Conservation (phyloP, 805 yeast species). For the Starmerella vitae region DNA sequence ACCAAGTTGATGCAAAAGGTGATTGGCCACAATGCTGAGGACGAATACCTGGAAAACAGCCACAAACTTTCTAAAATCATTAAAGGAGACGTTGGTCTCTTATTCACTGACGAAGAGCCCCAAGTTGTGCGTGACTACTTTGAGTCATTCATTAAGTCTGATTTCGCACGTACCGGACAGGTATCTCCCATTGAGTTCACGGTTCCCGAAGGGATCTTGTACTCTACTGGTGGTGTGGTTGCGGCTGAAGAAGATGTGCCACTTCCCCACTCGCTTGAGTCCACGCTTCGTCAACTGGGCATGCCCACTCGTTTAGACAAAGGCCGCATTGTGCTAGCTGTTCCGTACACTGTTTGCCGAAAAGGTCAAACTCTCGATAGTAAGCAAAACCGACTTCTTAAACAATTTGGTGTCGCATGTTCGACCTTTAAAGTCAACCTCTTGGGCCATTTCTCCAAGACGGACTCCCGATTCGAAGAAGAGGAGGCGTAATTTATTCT, state of each 20-base stretch:
- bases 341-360: constrained; percentile 67
- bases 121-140: constrained; percentile 87
- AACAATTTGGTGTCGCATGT: constrained; percentile 91
- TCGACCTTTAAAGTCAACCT: constrained; percentile 75
- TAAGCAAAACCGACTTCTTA: constrained; percentile 78
- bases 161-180: constrained; percentile 82
- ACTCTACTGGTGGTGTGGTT: constrained; percentile 90
- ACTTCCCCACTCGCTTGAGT: constrained; percentile 90
- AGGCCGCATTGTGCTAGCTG: constrained; percentile 70
- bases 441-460: constrained; percentile 52
- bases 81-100: constrained; percentile 70
- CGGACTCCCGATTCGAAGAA: constrained; percentile 28
- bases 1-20: constrained; percentile 89
- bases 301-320: constrained; percentile 81
- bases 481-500: too few relatives aligned
- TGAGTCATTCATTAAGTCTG: constrained; percentile 58
- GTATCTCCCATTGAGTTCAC: constrained; percentile 70
- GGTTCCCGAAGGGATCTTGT: constrained; percentile 80
- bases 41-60: constrained; percentile 79
- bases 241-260: constrained; percentile 88
- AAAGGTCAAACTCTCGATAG: constrained; percentile 75
- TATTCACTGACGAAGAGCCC: constrained; percentile 80
- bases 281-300: constrained; percentile 77
- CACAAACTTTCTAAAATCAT: constrained; percentile 51
- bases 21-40: constrained; percentile 72